A percentile compares a stretch with the other conserved stretches of the same genome.
Evolutionary conservation across 768 basidiomycete species (phyloP).

Genomic region (Pleurotus eryngii): DNA sequence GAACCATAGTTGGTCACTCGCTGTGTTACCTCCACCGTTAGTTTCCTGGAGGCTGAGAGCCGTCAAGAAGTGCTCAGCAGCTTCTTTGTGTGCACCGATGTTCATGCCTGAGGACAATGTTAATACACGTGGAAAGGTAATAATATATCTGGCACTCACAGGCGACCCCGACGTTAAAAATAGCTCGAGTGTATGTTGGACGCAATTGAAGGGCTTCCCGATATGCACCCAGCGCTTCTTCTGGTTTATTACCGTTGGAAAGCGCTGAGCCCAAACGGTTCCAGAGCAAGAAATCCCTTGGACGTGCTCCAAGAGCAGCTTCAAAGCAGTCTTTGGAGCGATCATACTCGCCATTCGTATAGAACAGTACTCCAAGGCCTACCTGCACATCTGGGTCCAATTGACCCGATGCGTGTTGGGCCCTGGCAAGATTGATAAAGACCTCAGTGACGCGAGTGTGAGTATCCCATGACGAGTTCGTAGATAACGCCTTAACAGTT

Average conservation of each 20-base stretch:
- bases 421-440: slow-evolving; percentile 79
- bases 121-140: neutral
- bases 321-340: slow-evolving; percentile 94
- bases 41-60: slow-evolving; percentile 78
- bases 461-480: slow-evolving; percentile 74
- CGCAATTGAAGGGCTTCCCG: slow-evolving; percentile 85
- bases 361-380: slow-evolving; percentile 89
- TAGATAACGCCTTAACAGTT: slow-evolving; percentile 48
- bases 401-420: slow-evolving; percentile 69
- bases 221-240: slow-evolving; percentile 89
- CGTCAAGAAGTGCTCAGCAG: slow-evolving; percentile 91
- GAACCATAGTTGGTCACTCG: slow-evolving; percentile 85
- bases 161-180: slow-evolving; percentile 97
- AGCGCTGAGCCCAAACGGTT: slow-evolving; percentile 92
- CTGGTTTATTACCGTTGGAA: slow-evolving; percentile 91
- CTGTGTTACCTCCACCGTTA: slow-evolving; percentile 49
- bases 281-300: slow-evolving; percentile 95
- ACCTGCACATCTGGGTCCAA: slow-evolving; percentile 91
- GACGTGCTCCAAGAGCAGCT: slow-evolving; percentile 75
- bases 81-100: slow-evolving; percentile 92
- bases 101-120: slow-evolving; percentile 66
- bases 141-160: slow-evolving; percentile 51
- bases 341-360: slow-evolving; percentile 82
- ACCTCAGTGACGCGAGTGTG: slow-evolving; percentile 76
- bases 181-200: slow-evolving; percentile 95